A percentile compares a stretch with the other conserved stretches of the same genome.
phyloP scores from a whole-genome alignment of 495 filamentous ascomycete species.

The Neurospora africana region DNA sequence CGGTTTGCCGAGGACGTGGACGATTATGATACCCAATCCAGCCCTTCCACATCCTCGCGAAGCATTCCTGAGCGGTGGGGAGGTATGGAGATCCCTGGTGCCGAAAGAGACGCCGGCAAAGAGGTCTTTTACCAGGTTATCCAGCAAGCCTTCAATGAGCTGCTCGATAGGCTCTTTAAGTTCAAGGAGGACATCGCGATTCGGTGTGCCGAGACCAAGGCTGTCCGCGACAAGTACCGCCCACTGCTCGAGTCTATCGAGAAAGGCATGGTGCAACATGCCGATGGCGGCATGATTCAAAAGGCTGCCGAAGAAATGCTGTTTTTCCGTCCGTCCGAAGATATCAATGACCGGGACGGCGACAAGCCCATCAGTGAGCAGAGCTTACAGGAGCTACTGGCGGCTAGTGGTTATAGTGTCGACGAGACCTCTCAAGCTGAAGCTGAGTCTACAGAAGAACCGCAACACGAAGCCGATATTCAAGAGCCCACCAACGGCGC shows the following conservation, averaged over 20 bases:
- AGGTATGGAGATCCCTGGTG: constrained; percentile 69
- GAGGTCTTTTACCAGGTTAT: constrained; percentile 86
- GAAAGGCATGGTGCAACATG: neutral
- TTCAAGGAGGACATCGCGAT: constrained; percentile 68
- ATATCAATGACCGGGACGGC: neutral
- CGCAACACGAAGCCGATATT: constrained; percentile 4
- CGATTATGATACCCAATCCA: constrained; percentile 65
- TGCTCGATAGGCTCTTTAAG: constrained; percentile 78
- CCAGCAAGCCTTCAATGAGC: constrained; percentile 83
- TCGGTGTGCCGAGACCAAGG: constrained; percentile 52
- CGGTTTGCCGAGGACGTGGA: constrained; percentile 67
- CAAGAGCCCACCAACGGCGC: neutral
- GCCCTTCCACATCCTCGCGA: constrained; percentile 68
- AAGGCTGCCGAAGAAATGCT: neutral
- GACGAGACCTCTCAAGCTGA: constrained; percentile 3
- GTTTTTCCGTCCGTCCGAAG: neutral
- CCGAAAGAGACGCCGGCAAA: constrained; percentile 70
- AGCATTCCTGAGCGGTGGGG: constrained; percentile 78
- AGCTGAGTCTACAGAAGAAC: neutral
- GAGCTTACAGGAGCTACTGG: constrained; percentile 40
- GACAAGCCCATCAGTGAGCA: constrained; percentile 18
- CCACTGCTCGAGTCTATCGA: constrained; percentile 36
- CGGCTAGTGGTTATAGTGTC: constrained; percentile 39
- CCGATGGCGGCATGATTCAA: neutral
- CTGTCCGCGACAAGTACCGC: constrained; percentile 48